A percentile compares a stretch with the other conserved stretches of the same genome.
Conservation (phyloP, 345 rosid species). For the Pistacia vera region DNA sequence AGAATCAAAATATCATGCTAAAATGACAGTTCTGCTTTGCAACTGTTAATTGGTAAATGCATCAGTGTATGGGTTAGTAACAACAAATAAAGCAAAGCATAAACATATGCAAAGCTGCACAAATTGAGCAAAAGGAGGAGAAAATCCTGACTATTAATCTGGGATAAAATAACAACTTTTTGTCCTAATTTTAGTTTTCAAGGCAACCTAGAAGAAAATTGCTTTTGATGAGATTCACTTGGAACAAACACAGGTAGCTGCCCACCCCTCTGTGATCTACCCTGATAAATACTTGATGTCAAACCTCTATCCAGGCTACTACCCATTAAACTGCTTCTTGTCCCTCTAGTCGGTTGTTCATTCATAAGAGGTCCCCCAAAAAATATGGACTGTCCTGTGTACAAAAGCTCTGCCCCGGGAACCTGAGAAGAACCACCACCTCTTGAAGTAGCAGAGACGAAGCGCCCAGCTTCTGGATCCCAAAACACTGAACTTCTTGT, state of each 20-base stretch:
- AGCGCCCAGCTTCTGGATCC: slow-evolving; percentile 92
- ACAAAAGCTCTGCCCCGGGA: slow-evolving; percentile 54
- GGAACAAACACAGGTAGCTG: slow-evolving; percentile 91
- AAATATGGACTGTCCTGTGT: slow-evolving; percentile 64
- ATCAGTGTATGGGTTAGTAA: background rate
- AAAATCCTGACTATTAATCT: slow-evolving; percentile 17
- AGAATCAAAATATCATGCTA: background rate
- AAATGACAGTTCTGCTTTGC: background rate
- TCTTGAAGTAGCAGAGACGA: slow-evolving; percentile 55
- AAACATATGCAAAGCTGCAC: slow-evolving; percentile 16
- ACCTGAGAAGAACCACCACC: slow-evolving; percentile 36
- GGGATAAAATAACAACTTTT: slow-evolving; percentile 1
- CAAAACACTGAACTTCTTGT: slow-evolving; percentile 65
- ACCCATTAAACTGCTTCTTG: slow-evolving; percentile 33
- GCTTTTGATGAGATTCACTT: slow-evolving; percentile 61
- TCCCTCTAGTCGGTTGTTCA: slow-evolving; percentile 43
- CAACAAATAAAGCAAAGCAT: background rate
- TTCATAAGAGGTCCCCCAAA: slow-evolving; percentile 66
- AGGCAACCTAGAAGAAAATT: slow-evolving; percentile 47
- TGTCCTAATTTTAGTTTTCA: slow-evolving; percentile 24
- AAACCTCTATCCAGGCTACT: slow-evolving; percentile 46
- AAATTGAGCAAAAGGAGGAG: background rate
- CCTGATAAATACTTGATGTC: slow-evolving; percentile 45
- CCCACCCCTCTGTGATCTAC: slow-evolving; percentile 70
- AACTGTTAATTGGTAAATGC: background rate